Evolutionary conservation across 768 basidiomycete genomes (phyloP), one percentile per base, ranked within the genome.

Genomic region (Tylopilus plumbeoviolaceoides): DNA sequence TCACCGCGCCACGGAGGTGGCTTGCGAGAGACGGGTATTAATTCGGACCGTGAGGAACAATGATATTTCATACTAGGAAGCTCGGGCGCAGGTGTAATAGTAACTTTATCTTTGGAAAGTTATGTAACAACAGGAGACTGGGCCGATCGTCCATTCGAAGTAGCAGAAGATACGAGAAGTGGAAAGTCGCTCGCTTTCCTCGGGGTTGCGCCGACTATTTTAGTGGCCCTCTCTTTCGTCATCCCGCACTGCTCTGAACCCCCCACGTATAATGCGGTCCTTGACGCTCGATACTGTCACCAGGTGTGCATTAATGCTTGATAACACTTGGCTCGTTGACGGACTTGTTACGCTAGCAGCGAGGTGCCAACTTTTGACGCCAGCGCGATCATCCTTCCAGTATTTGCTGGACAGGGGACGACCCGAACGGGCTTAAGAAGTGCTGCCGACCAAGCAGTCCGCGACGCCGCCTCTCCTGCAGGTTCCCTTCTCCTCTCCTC

Each of bases 341-440:
- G 5, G 18, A 17, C 23, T 7, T 35, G 7, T 27, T 5, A 1
- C 39, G 30, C 28, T 18, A 23, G 9, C 46, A 56, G 28, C 30
- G 25, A 46, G 11, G 62, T 61, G 58, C 21, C 36, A 25, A 30
- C 39, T 56, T 48, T 52, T 48, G 43, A 46, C 25, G 12, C 30
- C 0, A 41, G 10, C 9, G 39, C n/a, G 20, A 47, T 70, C 53
- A 12, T 59, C 25, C 59, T 84, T 42, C 83, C 79, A 4, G 64
- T 82, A 17, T 85, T 85, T 58, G 72, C 78, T 41, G 82, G 83
- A 7, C 83, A 85, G 59, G 83, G 80, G 3, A 73, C 76, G 4
- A 46, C 70, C 11, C 64, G 66, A 12, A 55, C 70, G 21, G 70
- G 69, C 44, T 55, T 72, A 25, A 48, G 56, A 15, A 62, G 65